phyloP scores from a whole-genome alignment of 1,139 yeast species.

The Hanseniaspora sp. region DNA sequence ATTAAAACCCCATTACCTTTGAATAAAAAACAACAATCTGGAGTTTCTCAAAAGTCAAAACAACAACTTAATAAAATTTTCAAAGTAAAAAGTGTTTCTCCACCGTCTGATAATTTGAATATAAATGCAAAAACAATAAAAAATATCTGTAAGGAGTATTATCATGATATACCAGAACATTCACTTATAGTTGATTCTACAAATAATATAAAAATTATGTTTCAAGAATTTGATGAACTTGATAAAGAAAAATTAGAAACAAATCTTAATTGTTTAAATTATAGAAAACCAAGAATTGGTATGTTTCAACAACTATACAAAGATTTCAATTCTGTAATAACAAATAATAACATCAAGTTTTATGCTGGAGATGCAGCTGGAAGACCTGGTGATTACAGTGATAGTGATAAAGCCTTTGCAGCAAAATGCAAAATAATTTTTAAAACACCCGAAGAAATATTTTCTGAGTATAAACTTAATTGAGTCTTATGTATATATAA shows the following conservation, averaged over 20 bases:
- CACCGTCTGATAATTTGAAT: not conserved
- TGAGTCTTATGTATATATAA: not conserved
- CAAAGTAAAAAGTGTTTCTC: not conserved
- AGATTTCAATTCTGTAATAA: slow-evolving; percentile 25
- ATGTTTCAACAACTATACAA: slow-evolving; percentile 48
- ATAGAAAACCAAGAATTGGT: slow-evolving; percentile 68
- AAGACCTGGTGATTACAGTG: slow-evolving; percentile 60
- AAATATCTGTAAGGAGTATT: not conserved
- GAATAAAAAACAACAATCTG: not conserved
- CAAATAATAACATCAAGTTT: slow-evolving; percentile 37
- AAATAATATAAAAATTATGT: not conserved
- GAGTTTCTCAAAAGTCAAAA: not conserved
- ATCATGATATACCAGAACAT: slow-evolving; percentile 10
- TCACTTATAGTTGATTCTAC: not conserved
- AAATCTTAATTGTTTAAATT: slow-evolving; percentile 29
- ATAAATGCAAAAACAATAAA: not conserved
- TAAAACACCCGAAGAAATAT: slow-evolving; percentile 53
- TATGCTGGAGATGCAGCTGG: slow-evolving; percentile 99
- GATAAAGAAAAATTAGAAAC: slow-evolving; percentile 1
- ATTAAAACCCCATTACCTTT: not conserved
- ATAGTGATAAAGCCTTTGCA: slow-evolving; percentile 65
- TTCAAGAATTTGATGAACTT: not conserved
- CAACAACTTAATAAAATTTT: not conserved
- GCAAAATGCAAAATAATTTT: slow-evolving; percentile 42
- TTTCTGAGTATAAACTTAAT: slow-evolving; percentile 20